phyloP scores from a whole-genome alignment of 2,329 filamentous ascomycete species.

The Bipolaris sorokiniana region DNA sequence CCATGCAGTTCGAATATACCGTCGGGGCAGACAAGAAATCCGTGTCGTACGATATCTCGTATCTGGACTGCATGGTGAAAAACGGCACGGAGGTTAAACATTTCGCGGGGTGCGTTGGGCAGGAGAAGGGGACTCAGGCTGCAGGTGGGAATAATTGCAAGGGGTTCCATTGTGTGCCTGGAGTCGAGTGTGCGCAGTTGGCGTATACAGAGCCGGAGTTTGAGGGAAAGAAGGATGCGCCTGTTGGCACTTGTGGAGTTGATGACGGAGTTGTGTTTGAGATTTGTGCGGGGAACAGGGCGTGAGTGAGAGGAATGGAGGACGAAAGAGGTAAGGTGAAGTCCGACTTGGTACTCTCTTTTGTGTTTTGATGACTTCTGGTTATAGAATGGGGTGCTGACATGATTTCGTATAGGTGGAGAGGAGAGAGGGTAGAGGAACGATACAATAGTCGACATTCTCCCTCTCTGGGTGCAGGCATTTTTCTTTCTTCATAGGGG shows the following conservation, averaged over 20 bases:
- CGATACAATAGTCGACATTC: not conserved
- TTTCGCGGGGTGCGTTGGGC: constrained; percentile 16
- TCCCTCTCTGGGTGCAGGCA: not conserved
- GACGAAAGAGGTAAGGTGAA: no score
- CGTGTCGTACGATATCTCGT: constrained; percentile 24
- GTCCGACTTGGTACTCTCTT: no score
- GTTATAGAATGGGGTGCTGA: no score
- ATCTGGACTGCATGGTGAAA: constrained; percentile 23
- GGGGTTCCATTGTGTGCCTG: constrained; percentile 10
- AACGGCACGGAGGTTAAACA: constrained; percentile 9
- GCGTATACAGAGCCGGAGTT: constrained; percentile 23
- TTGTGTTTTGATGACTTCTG: not conserved
- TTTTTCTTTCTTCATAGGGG: not conserved
- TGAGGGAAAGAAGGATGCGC: constrained; percentile 14
- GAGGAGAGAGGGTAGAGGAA: not conserved
- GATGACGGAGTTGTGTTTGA: constrained; percentile 22
- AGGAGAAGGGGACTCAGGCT: constrained; percentile 25
- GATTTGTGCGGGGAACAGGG: constrained; percentile 19
- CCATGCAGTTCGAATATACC: constrained; percentile 26
- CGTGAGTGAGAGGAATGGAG: not conserved
- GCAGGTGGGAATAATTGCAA: constrained; percentile 9
- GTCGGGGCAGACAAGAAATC: constrained; percentile 13
- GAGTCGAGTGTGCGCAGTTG: constrained; percentile 13
- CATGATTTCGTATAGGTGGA: no score
- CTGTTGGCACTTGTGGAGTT: constrained; percentile 17